Evolutionary conservation across 2,329 filamentous ascomycete species (phyloP).

Genomic region (Ophiostoma sp.): DNA sequence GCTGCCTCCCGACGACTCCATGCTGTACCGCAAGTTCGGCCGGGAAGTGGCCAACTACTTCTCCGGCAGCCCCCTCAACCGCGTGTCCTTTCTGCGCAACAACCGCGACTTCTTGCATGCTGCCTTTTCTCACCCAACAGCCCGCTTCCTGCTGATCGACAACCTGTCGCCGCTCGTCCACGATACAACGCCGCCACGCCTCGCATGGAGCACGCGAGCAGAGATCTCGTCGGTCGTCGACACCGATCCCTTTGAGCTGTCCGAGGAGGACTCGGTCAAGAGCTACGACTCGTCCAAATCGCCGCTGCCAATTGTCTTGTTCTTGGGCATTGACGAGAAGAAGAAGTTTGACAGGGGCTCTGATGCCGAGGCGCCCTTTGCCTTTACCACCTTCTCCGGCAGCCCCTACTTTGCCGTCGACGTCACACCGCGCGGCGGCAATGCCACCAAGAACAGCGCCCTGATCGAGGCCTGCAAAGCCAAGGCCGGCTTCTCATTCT

Average conservation of each 20-base stretch:
- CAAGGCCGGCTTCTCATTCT: slow-evolving; percentile 57
- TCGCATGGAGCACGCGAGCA: slow-evolving; percentile 63
- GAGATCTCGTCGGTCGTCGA: slow-evolving; percentile 69
- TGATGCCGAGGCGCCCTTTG: slow-evolving; percentile 40
- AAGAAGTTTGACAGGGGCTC: slow-evolving; percentile 28
- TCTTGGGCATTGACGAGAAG: slow-evolving; percentile 74
- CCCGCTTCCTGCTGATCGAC: slow-evolving; percentile 73
- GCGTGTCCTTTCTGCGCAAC: slow-evolving; percentile 69
- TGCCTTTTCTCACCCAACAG: slow-evolving; percentile 60
- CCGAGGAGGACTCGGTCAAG: slow-evolving; percentile 67
- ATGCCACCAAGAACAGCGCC: slow-evolving; percentile 52
- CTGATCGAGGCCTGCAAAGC: slow-evolving; percentile 54
- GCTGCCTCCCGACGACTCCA: slow-evolving; percentile 51
- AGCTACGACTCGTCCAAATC: slow-evolving; percentile 63
- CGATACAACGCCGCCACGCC: slow-evolving; percentile 36
- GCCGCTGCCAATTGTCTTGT: slow-evolving; percentile 67
- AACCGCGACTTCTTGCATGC: slow-evolving; percentile 65
- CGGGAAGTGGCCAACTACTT: slow-evolving; percentile 81
- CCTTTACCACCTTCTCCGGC: slow-evolving; percentile 68
- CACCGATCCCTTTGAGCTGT: slow-evolving; percentile 61
- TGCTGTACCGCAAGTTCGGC: slow-evolving; percentile 73
- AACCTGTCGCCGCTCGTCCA: slow-evolving; percentile 68
- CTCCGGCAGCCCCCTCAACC: slow-evolving; percentile 70
- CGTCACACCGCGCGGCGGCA: slow-evolving; percentile 63
- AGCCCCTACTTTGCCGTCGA: slow-evolving; percentile 86